phyloP scores from a whole-genome alignment of 2,329 filamentous ascomycete species.

The Ilyonectria robusta region DNA sequence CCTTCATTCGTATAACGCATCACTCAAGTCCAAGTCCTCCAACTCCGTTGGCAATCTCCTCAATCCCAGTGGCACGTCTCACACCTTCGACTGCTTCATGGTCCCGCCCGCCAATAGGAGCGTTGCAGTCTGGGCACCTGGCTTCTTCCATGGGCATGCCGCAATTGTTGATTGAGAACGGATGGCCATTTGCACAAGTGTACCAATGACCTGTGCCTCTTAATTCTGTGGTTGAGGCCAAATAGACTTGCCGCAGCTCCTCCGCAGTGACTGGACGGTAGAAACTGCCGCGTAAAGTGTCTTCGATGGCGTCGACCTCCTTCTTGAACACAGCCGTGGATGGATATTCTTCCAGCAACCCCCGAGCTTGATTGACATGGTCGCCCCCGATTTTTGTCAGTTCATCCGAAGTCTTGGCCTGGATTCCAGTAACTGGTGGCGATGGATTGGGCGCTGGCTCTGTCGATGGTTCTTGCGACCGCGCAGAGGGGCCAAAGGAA shows the following conservation, averaged over 20 bases:
- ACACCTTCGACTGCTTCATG: slow-evolving; percentile 13
- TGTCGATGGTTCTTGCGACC: not conserved
- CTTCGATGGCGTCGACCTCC: slow-evolving; percentile 58
- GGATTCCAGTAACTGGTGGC: too few species aligned
- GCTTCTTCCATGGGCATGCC: slow-evolving; percentile 75
- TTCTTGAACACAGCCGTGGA: not conserved
- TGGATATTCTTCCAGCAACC: not conserved
- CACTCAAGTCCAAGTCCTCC: not conserved
- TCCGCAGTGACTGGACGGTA: slow-evolving; percentile 63
- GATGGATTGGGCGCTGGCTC: slow-evolving; percentile 50
- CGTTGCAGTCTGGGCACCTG: slow-evolving; percentile 74
- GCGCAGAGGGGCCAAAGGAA: not conserved
- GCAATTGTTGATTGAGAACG: slow-evolving; percentile 76
- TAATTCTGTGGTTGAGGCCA: slow-evolving; percentile 67
- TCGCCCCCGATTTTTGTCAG: not conserved
- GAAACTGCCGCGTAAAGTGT: slow-evolving; percentile 63
- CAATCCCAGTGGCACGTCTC: not conserved
- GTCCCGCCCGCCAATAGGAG: slow-evolving; percentile 36
- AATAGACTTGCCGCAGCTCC: slow-evolving; percentile 65
- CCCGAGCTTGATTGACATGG: not conserved
- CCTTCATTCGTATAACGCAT: not conserved
- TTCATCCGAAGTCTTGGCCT: not conserved
- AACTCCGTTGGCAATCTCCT: not conserved
- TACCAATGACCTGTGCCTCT: slow-evolving; percentile 74
- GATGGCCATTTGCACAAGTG: slow-evolving; percentile 68